A percentile compares a stretch with the other conserved stretches of the same genome.
phyloP scores from a whole-genome alignment of 495 filamentous ascomycete species.

The Aspergillus bertholletiae region DNA sequence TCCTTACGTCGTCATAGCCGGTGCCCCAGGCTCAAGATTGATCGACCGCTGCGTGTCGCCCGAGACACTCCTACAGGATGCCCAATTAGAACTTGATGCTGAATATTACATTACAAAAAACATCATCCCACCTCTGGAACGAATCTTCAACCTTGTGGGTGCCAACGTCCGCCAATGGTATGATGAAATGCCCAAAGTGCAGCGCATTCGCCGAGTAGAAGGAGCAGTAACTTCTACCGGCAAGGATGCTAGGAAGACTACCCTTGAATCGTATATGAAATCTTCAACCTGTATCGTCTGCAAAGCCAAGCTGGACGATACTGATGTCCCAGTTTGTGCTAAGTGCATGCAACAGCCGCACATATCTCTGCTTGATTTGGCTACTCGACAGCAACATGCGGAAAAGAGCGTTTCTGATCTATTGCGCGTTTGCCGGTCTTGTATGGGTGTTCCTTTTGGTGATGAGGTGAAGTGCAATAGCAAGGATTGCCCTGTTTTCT shows the following conservation, averaged over 20 bases:
- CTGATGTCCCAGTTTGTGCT: constrained; percentile 53
- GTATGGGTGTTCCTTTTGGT: constrained; percentile 64
- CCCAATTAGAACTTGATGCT: constrained; percentile 79
- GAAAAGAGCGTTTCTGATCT: constrained; percentile 65
- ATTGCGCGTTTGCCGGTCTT: constrained; percentile 77
- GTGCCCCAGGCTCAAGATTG: constrained; percentile 78
- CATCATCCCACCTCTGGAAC: constrained; percentile 87
- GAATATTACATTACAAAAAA: constrained; percentile 98
- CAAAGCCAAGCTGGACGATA: constrained; percentile 56
- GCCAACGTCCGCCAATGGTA: constrained; percentile 92
- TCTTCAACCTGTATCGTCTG: constrained; percentile 78
- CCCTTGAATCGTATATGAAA: constrained; percentile 81
- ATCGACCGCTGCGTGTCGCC: constrained; percentile 90
- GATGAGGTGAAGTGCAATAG: constrained; percentile 85
- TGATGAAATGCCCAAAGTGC: constrained; percentile 92
- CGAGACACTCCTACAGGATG: constrained; percentile 72
- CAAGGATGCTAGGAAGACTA: constrained; percentile 52
- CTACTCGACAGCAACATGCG: constrained; percentile 53
- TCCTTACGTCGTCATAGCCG: constrained; percentile 88
- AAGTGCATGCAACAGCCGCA: constrained; percentile 56
- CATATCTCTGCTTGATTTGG: constrained; percentile 58
- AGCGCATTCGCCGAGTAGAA: constrained; percentile 62
- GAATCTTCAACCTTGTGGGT: constrained; percentile 96
- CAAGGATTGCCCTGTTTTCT: constrained; percentile 90
- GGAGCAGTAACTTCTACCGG: constrained; percentile 16